Evolutionary conservation across 108 stramenopile species (phyloP), one percentile per base, ranked within the genome.

Genomic region (Craspedostauros australis): DNA sequence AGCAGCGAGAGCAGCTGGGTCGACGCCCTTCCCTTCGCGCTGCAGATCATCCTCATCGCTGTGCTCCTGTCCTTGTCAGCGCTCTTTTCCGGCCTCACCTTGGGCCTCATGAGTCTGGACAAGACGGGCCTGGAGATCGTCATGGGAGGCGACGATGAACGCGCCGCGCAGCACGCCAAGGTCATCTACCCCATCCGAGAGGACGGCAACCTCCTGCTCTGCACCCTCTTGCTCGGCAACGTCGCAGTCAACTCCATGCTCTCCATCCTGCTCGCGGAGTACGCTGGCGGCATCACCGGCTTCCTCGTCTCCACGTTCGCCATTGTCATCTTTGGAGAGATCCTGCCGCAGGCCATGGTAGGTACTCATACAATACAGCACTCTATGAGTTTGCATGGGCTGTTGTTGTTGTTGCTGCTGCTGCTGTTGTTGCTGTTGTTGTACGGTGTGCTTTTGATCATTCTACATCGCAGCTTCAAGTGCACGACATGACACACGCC

Each of bases 271-370:
- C 68, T 93, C 72, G 95, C 96, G 4, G 86, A 84, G 41, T 59
- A 93, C 15, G 74, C 90, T 5, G 72, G 70, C 27, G 96, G 96
- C 3, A 27, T 88, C n/a, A 56, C 90, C 20, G 96, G 96, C 12
- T 95, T 99, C 34, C 31, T 97, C 11, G 50, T 73, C 0, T 95
- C 94, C 11, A 99, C 98, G 5, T 72, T 71, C 15, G 41, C 80
- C 11, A 73, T 95, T 67, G 89, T 94, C 52, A 75, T 99, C 39
- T 98, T 99, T 76, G 98, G 98, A 39, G 98, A 99, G 70, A 97
- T 99, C 46, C 55, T 95, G 5, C 98, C 98, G 0, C 98, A 98
- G 73, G 96, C 98, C 5, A 15, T 76, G 29, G 65, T 66, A 66
- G 25, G 65, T 51, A n/a, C n/a, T n/a, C n/a, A n/a, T n/a, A n/a